Evolutionary conservation across 768 basidiomycete species (phyloP).

Genomic region (Antrodiella citrinella): DNA sequence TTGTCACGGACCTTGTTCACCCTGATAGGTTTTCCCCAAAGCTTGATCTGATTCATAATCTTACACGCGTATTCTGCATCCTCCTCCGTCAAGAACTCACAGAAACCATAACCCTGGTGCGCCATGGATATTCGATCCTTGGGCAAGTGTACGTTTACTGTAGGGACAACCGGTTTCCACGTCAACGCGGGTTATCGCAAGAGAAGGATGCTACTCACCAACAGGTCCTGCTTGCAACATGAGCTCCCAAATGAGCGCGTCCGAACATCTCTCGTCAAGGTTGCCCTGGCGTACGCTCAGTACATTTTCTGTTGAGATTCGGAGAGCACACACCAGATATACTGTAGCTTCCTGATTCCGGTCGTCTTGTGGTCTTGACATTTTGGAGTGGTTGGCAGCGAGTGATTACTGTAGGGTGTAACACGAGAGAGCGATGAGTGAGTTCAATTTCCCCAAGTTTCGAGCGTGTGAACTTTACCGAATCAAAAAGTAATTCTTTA

Average conservation of each 20-base stretch:
- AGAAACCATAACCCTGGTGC: slow-evolving; percentile 99
- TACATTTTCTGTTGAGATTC: neutral
- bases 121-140: slow-evolving; percentile 98
- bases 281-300: slow-evolving; percentile 84
- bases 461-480: no score
- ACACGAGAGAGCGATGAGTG: no score
- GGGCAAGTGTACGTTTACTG: slow-evolving; percentile 95
- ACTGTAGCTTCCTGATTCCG: slow-evolving; percentile 57
- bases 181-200: neutral
- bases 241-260: slow-evolving; percentile 94
- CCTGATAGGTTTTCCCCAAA: slow-evolving; percentile 97
- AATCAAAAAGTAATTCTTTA: no score
- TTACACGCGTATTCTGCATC: slow-evolving; percentile 99
- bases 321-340: slow-evolving; percentile 38
- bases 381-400: slow-evolving; percentile 18
- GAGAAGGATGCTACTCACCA: slow-evolving; percentile 44
- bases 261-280: slow-evolving; percentile 89
- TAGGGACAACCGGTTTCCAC: neutral
- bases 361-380: slow-evolving; percentile 44
- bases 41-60: slow-evolving; percentile 99
- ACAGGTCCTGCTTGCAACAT: slow-evolving; percentile 99
- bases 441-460: no score
- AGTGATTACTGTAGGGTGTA: no score
- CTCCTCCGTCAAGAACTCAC: slow-evolving; percentile 98
- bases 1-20: slow-evolving; percentile 97